These are phyloP conservation scores for Aspergillus tanneri DNA, from an alignment of 2,329 filamentous ascomycete species.

Conservation along the genomic window DNA sequence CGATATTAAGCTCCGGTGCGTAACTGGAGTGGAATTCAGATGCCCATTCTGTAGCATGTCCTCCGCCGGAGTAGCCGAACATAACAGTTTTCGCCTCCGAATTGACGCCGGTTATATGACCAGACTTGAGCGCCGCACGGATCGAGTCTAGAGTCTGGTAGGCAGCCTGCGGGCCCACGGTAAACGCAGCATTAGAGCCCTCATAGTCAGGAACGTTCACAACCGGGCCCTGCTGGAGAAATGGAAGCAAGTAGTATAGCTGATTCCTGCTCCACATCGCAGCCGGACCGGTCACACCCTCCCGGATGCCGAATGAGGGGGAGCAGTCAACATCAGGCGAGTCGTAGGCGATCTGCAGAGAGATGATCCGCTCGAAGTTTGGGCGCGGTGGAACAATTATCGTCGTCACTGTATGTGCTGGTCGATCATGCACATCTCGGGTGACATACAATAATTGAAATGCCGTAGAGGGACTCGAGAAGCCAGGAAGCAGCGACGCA, in stretches of 20 bases:
- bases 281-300: not conserved
- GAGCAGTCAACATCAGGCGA: slow-evolving; percentile 14
- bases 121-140: slow-evolving; percentile 4
- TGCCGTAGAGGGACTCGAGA: not conserved
- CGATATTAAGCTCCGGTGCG: slow-evolving; percentile 1
- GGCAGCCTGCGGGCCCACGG: slow-evolving; percentile 11
- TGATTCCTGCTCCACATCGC: not conserved
- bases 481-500: not conserved
- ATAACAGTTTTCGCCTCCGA: slow-evolving; percentile 2
- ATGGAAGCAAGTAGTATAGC: slow-evolving; percentile 31
- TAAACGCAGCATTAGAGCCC: slow-evolving; percentile 14
- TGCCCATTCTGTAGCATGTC: slow-evolving; percentile 13
- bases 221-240: not conserved
- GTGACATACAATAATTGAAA: slow-evolving; percentile 8
- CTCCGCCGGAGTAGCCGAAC: slow-evolving; percentile 16
- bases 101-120: not conserved
- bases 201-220: slow-evolving; percentile 16
- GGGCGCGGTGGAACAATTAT: slow-evolving; percentile 5
- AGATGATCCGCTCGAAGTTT: slow-evolving; percentile 23
- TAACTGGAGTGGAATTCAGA: slow-evolving; percentile 5
- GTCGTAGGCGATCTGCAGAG: slow-evolving; percentile 37
- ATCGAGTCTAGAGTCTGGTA: slow-evolving; percentile 13
- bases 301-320: slow-evolving; percentile 14
- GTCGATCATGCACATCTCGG: not conserved
- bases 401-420: slow-evolving; percentile 6